These are phyloP conservation scores for Fusarium oxysporum DNA, from an alignment of 2,329 filamentous ascomycete species.

Conservation along the genomic window DNA sequence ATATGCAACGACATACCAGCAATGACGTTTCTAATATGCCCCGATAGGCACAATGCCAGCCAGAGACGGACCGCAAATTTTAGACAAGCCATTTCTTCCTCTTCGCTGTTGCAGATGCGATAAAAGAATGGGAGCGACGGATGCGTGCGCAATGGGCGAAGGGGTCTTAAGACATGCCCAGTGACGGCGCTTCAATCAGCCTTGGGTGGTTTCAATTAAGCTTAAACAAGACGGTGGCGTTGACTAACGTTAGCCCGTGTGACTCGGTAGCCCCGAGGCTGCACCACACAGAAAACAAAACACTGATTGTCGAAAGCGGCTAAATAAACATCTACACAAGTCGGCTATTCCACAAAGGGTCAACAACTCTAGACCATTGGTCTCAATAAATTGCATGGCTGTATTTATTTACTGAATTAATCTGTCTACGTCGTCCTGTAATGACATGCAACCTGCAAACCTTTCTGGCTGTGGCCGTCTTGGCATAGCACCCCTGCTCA, in stretches of 20 bases:
- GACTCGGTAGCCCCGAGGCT: neutral
- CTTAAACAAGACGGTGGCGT: neutral
- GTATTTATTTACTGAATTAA: neutral
- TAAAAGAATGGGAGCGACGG: neutral
- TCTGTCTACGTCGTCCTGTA: neutral
- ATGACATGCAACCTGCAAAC: no score
- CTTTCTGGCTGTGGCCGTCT: no score
- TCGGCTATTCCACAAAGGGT: fast-evolving
- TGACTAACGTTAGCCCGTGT: neutral
- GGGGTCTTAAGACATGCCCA: neutral
- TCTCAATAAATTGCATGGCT: neutral
- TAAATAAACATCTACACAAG: no score
- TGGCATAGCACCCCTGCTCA: neutral
- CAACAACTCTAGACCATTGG: neutral
- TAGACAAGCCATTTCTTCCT: neutral
- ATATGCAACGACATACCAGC: fast-evolving
- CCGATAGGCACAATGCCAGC: fast-evolving
- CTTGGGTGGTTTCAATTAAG: neutral
- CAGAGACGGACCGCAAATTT: fast-evolving
- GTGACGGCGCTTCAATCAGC: fast-evolving
- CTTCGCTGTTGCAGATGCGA: neutral
- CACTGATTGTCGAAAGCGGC: no score
- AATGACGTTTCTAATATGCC: fast-evolving
- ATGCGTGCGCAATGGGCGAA: neutral
- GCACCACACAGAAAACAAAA: neutral